Evolutionary conservation across 495 filamentous ascomycete genomes (phyloP), one percentile per base, ranked within the genome.

Genomic region (Neurospora sp.): DNA sequence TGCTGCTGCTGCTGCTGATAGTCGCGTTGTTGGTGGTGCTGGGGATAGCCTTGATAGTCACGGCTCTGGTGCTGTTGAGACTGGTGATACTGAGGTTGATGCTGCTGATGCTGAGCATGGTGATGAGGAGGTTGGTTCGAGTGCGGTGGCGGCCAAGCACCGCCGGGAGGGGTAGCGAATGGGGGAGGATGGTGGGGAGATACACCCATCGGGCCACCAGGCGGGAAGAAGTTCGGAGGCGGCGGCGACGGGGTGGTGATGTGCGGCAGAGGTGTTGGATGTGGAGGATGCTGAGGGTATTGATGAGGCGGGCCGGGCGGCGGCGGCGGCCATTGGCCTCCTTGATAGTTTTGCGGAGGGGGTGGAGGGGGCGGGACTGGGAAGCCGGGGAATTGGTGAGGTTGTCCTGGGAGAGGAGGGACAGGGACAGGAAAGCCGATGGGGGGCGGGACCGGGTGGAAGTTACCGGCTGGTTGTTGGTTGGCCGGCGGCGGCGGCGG

Each of bases 331-430:
- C 54, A 62, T 62, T 62, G 54, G 2, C 54, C 54, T 31, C 35
- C 35, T 35, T 62, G 54, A 0, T 62, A 62, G 12, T 16, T 62
- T 62, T 35, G 54, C 54, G 54, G 54, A 31, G 54, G 46, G 3
- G 46, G 44, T 9, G 44, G 46, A 54, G 80, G 77, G 66, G 78
- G 78, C 23, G 73, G 75, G 27, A 74, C 72, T 27, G 75, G 72
- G 73, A 76, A 79, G 62, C 74, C 75, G 69, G 79, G 77, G 42
- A 79, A 74, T 31, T 79, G 76, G 35, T 73, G 78, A 71, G 76
- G 72, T 72, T 74, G 79, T 46, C 69, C 76, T 71, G 72, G 74
- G 71, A 73, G 76, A 74, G 69, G 73, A 37, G 78, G 76, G 71
- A 6, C 54, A 3, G 54, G 75, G 72, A 7, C 27, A 62, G 54